phyloP scores from a whole-genome alignment of 2,329 filamentous ascomycete genomes.

The Mycosphaerella arachidis region DNA sequence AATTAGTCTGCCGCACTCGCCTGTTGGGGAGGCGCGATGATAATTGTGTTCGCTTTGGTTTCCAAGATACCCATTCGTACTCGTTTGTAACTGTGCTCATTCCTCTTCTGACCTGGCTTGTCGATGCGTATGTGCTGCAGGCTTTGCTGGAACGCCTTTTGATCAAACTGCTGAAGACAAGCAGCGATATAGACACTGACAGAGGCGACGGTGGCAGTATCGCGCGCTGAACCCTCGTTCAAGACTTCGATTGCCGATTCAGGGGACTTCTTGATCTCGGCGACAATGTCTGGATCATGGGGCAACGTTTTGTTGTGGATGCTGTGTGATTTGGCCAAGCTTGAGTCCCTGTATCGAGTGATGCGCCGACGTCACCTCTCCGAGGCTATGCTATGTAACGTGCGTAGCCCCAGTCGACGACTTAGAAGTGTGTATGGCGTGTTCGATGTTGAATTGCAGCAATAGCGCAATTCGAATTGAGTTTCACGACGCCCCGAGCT shows the following conservation, averaged over 20 bases:
- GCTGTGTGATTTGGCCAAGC: too few relatives aligned
- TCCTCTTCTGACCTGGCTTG: not conserved
- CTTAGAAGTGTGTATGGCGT: too few relatives aligned
- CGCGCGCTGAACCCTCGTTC: not conserved
- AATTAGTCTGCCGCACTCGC: slow-evolving; percentile 1
- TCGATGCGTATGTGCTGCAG: not conserved
- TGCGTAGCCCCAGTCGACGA: too few relatives aligned
- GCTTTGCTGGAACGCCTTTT: not conserved
- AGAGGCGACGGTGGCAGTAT: not conserved
- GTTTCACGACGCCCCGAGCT: too few relatives aligned
- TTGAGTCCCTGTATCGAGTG: too few relatives aligned
- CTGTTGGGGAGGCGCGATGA: not conserved
- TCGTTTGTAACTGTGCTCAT: not conserved
- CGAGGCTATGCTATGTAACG: too few relatives aligned
- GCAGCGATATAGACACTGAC: not conserved
- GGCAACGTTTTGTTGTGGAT: not conserved
- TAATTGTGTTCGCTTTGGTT: not conserved
- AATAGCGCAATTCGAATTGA: too few relatives aligned
- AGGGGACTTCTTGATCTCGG: not conserved
- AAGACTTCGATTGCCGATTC: not conserved
- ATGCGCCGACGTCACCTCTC: too few relatives aligned
- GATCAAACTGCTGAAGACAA: not conserved
- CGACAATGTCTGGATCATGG: not conserved
- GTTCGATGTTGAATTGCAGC: too few relatives aligned
- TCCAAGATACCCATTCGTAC: not conserved